Evolutionary conservation across 2,329 filamentous ascomycete genomes (phyloP).

Genomic region (Apiospora aurea): DNA sequence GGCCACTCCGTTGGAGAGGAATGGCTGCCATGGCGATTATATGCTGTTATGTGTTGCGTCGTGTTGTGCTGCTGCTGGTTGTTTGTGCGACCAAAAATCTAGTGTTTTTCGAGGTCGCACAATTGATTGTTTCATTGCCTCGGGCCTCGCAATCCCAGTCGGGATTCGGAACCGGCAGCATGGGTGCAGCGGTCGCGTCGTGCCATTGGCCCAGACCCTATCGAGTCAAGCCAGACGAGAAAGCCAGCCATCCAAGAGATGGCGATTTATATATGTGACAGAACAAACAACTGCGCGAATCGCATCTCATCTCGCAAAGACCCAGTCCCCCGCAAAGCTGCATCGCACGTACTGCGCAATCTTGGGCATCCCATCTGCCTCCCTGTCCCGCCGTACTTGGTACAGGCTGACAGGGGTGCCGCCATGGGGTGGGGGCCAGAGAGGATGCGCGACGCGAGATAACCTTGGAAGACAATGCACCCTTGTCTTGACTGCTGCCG

Average conservation of each 20-base stretch:
- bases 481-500: neutral
- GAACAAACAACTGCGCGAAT: neutral
- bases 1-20: neutral
- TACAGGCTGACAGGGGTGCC: neutral
- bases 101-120: constrained; percentile 9
- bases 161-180: constrained; percentile 4
- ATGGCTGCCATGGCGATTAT: too few relatives aligned
- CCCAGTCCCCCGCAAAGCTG: neutral
- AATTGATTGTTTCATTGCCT: neutral
- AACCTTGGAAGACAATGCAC: neutral
- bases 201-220: neutral
- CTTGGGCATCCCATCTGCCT: neutral
- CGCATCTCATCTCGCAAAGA: constrained; percentile 4
- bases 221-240: neutral
- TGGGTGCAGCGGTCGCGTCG: neutral
- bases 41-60: neutral
- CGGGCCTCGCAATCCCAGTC: neutral
- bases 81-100: neutral
- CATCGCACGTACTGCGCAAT: neutral
- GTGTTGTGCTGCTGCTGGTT: neutral
- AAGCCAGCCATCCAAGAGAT: neutral
- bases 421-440: neutral
- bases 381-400: too few relatives aligned
- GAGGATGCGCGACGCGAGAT: neutral
- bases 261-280: neutral